phyloP scores from a whole-genome alignment of 2,329 filamentous ascomycete species.

The Fusarium nodosum region DNA sequence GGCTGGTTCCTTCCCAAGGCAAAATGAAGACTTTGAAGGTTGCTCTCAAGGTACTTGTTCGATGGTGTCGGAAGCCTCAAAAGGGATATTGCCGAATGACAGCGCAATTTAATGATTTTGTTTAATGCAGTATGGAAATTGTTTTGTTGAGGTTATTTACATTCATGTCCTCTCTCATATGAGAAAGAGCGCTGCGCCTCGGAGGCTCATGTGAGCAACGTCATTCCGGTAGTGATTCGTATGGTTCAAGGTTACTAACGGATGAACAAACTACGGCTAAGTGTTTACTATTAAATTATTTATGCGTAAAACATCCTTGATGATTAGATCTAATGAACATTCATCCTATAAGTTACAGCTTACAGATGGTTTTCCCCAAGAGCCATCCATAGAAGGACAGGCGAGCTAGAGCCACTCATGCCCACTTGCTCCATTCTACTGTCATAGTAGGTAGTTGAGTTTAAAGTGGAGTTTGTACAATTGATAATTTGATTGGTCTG shows the following conservation, averaged over 20 bases:
- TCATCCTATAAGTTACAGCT: neutral
- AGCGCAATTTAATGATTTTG: neutral
- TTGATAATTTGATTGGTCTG: too few relatives aligned
- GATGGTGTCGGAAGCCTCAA: neutral
- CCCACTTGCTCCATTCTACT: neutral
- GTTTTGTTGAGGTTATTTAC: constrained; percentile 6
- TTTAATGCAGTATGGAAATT: neutral
- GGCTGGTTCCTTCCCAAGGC: constrained; percentile 6
- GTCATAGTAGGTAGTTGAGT: neutral
- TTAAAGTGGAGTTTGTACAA: neutral
- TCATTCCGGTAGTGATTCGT: constrained; percentile 13
- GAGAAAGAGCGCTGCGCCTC: constrained; percentile 32
- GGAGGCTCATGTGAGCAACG: constrained; percentile 34
- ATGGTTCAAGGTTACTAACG: neutral
- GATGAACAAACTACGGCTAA: too few relatives aligned
- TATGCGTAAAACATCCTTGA: neutral
- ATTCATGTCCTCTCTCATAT: neutral
- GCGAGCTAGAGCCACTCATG: neutral
- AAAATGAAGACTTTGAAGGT: neutral
- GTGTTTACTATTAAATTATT: too few relatives aligned
- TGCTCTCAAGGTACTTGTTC: neutral
- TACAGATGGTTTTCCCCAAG: neutral
- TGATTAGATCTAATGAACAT: neutral
- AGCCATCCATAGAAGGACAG: neutral
- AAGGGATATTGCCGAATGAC: neutral